Percentiles rank a stretch among this genome's conserved stretches.
These are phyloP conservation scores for Coemansia sp. DNA, from an alignment of 192 early-diverging fungal species.

Conservation along the genomic window DNA sequence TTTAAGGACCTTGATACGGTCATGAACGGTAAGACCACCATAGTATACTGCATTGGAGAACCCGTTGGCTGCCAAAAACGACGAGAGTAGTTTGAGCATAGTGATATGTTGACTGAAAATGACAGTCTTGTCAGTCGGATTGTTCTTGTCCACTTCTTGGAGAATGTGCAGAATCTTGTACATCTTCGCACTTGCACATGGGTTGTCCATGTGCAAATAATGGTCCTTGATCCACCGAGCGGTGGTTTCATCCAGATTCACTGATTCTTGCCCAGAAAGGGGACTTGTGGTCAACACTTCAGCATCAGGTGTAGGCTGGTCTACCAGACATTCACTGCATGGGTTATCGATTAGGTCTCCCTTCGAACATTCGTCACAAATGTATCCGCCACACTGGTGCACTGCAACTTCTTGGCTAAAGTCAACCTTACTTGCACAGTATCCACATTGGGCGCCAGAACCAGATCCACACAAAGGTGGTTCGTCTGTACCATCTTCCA, in stretches of 20 bases:
- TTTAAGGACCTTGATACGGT: conserved; percentile 41
- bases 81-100: background rate
- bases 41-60: conserved; percentile 28
- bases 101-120: background rate
- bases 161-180: background rate
- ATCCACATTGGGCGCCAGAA: background rate
- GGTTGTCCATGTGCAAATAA: background rate
- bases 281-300: background rate
- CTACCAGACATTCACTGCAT: background rate
- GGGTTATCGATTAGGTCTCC: background rate
- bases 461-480: background rate
- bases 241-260: too few relatives aligned
- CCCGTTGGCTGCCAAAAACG: background rate
- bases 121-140: background rate
- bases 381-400: background rate
- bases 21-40: conserved; percentile 43
- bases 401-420: background rate
- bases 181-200: background rate
- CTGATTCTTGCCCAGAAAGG: too few relatives aligned
- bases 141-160: background rate
- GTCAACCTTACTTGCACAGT: background rate
- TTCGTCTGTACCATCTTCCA: background rate
- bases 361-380: background rate
- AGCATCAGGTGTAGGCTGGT: background rate
- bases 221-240: background rate